Evolutionary conservation across 2,329 filamentous ascomycete species (phyloP).

Genomic region (Verticillium tricorpus): DNA sequence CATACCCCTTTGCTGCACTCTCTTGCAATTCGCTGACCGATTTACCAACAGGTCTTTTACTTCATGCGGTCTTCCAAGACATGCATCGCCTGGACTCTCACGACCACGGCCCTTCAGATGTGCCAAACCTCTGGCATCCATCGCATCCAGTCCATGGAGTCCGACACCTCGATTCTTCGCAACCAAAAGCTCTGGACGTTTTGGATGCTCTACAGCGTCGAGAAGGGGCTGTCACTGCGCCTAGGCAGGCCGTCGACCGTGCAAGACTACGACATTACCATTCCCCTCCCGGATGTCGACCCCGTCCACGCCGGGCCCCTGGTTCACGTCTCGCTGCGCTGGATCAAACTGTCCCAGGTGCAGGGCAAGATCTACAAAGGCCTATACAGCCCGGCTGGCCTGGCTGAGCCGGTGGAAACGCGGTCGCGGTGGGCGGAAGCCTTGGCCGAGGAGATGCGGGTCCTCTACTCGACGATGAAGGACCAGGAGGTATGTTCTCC

Average conservation of each 20-base stretch:
- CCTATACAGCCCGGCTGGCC: slow-evolving; percentile 41
- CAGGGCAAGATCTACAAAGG: slow-evolving; percentile 52
- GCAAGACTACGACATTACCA: slow-evolving; percentile 53
- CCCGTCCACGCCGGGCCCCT: slow-evolving; percentile 22
- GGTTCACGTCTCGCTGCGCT: slow-evolving; percentile 34
- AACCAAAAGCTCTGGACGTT: slow-evolving; percentile 40
- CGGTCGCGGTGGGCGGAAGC: slow-evolving; percentile 26
- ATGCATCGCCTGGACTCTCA: slow-evolving; percentile 23
- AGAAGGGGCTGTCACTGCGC: slow-evolving; percentile 50
- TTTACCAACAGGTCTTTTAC: slow-evolving; percentile 18
- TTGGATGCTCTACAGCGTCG: slow-evolving; percentile 53
- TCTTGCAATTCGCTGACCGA: background rate
- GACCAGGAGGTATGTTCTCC: background rate
- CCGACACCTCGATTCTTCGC: slow-evolving; percentile 19
- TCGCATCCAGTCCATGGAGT: slow-evolving; percentile 19
- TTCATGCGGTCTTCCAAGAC: slow-evolving; percentile 26
- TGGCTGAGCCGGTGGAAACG: slow-evolving; percentile 26
- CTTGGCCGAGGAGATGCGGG: slow-evolving; percentile 25
- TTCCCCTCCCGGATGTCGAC: slow-evolving; percentile 26
- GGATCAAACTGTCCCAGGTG: slow-evolving; percentile 46
- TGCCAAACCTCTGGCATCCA: slow-evolving; percentile 26
- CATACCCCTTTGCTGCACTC: background rate
- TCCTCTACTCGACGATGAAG: background rate
- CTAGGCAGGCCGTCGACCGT: slow-evolving; percentile 48
- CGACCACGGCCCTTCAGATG: slow-evolving; percentile 23